phyloP scores from a whole-genome alignment of 2,329 filamentous ascomycete genomes.

The Aspergillus floridensis region DNA sequence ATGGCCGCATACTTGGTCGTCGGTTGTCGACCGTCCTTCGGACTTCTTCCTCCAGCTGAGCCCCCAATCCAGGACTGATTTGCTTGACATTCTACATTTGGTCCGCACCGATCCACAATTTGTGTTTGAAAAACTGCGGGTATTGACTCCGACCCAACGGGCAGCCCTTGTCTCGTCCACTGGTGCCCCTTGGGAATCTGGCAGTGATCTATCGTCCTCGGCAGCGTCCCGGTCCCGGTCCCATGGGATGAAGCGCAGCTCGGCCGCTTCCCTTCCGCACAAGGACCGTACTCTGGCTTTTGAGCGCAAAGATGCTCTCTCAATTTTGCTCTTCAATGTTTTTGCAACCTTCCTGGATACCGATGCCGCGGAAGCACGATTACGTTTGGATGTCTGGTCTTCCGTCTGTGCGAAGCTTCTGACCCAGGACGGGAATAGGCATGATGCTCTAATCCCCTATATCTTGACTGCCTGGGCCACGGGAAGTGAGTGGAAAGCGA shows the following conservation, averaged over 20 bases:
- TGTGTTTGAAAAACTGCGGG: slow-evolving; percentile 75
- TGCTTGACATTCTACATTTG: slow-evolving; percentile 76
- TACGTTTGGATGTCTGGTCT: slow-evolving; percentile 83
- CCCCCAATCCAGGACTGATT: slow-evolving; percentile 67
- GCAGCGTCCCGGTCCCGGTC: slow-evolving; percentile 57
- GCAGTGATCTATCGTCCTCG: slow-evolving; percentile 77
- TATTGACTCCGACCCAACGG: slow-evolving; percentile 72
- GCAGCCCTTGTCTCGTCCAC: slow-evolving; percentile 73
- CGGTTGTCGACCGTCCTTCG: slow-evolving; percentile 30
- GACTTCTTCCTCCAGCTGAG: slow-evolving; percentile 65
- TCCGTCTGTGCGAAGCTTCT: slow-evolving; percentile 81
- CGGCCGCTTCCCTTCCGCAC: slow-evolving; percentile 55
- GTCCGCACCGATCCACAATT: slow-evolving; percentile 86
- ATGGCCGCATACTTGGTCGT: slow-evolving; percentile 37
- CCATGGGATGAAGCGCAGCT: slow-evolving; percentile 48
- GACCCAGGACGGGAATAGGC: slow-evolving; percentile 69
- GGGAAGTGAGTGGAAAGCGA: slow-evolving; percentile 86
- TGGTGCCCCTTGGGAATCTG: slow-evolving; percentile 71
- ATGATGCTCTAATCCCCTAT: slow-evolving; percentile 76
- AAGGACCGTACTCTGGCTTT: slow-evolving; percentile 85
- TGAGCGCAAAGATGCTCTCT: slow-evolving; percentile 82
- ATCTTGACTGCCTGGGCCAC: slow-evolving; percentile 84
- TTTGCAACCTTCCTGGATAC: slow-evolving; percentile 83
- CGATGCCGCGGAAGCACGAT: slow-evolving; percentile 74
- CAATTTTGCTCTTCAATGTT: slow-evolving; percentile 79